phyloP scores from a whole-genome alignment of 2,329 filamentous ascomycete genomes.

The Fusarium drepaniforme region DNA sequence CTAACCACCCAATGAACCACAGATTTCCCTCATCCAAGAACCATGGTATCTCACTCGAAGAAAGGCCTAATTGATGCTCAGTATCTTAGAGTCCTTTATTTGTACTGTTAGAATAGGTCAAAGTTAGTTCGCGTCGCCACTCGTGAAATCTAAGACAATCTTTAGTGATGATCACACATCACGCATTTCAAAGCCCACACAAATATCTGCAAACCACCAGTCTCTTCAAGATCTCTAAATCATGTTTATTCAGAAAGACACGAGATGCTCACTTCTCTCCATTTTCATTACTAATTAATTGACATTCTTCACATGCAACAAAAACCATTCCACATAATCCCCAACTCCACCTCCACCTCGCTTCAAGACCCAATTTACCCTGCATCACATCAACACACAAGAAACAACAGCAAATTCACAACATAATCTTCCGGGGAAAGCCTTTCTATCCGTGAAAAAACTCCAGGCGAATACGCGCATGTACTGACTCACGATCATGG shows the following conservation, averaged over 20 bases:
- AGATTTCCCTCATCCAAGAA: neutral
- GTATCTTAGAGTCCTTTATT: neutral
- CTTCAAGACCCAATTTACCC: neutral
- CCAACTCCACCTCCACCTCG: neutral
- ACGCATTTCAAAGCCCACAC: neutral
- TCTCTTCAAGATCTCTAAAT: neutral
- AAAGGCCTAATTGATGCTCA: neutral
- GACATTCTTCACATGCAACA: neutral
- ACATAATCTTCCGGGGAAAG: neutral
- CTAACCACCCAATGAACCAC: neutral
- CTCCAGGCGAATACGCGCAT: neutral
- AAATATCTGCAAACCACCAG: neutral
- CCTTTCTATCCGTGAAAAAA: neutral
- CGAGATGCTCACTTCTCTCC: neutral
- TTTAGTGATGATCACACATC: neutral
- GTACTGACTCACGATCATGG: neutral
- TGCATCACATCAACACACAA: neutral
- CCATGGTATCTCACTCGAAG: accelerated
- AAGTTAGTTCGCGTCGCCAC: neutral
- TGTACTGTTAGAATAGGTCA: neutral
- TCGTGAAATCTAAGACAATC: neutral
- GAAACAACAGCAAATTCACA: too few relatives aligned
- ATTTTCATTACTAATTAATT: neutral
- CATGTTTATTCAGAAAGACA: neutral
- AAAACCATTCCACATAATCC: neutral